These are phyloP conservation scores for Penicillium sp. DNA, from an alignment of 2,329 filamentous ascomycete genomes.

Conservation along the genomic window DNA sequence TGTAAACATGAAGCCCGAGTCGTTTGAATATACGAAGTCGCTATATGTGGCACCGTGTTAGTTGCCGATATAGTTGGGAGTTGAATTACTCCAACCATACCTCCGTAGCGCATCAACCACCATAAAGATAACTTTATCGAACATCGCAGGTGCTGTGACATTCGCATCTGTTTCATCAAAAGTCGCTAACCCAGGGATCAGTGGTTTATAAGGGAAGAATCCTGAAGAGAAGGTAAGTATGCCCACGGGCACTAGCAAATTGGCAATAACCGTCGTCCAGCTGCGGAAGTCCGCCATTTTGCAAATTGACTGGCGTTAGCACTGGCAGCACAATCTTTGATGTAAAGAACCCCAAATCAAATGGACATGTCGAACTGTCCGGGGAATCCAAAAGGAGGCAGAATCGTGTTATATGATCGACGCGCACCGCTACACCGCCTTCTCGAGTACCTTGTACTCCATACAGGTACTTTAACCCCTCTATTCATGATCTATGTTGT, in stretches of 20 bases:
- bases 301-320: neutral
- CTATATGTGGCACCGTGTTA: constrained; percentile 46
- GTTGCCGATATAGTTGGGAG: neutral
- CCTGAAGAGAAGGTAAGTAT: constrained; percentile 77
- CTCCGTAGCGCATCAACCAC: constrained; percentile 92
- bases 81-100: constrained; percentile 46
- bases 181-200: constrained; percentile 77
- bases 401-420: constrained; percentile 7
- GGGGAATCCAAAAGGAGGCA: neutral
- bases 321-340: neutral
- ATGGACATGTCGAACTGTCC: neutral
- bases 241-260: constrained; percentile 72
- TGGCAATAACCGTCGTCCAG: constrained; percentile 60
- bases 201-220: constrained; percentile 97
- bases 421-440: constrained; percentile 4
- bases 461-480: neutral
- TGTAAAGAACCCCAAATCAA: neutral
- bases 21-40: constrained; percentile 84
- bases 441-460: neutral
- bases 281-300: constrained; percentile 29
- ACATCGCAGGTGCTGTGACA: constrained; percentile 60
- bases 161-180: constrained; percentile 55
- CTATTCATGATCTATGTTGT: neutral
- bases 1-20: constrained; percentile 81
- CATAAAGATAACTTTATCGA: constrained; percentile 94